Conservation (phyloP, 305 asterid genomes). For the Solanum hybrid region DNA sequence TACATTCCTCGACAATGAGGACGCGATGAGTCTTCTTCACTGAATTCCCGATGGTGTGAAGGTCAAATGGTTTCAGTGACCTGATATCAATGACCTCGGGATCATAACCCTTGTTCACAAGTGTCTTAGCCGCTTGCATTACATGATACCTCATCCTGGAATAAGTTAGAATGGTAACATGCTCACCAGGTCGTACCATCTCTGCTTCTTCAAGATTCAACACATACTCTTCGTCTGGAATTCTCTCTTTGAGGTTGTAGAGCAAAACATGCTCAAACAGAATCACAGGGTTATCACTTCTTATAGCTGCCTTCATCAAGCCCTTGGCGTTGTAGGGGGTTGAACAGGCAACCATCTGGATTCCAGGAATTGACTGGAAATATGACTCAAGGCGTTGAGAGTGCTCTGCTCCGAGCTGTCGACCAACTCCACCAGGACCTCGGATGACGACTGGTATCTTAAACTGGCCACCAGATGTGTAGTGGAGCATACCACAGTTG, state of each 20-base stretch:
- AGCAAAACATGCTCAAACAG: conserved; percentile 62
- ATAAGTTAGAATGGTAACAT: conserved; percentile 52
- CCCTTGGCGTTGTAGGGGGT: conserved; percentile 72
- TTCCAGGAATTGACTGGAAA: conserved; percentile 66
- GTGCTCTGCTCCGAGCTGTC: conserved; percentile 76
- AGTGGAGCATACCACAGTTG: conserved; percentile 78
- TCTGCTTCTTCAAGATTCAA: conserved; percentile 61
- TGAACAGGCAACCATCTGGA: conserved; percentile 76
- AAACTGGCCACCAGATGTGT: conserved; percentile 71
- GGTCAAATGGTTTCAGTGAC: conserved; percentile 70
- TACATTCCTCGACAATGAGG: conserved; percentile 67
- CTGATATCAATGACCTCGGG: conserved; percentile 75
- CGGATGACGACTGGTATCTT: conserved; percentile 60
- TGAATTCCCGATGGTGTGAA: conserved; percentile 54
- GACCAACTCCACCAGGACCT: conserved; percentile 75
- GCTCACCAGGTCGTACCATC: conserved; percentile 62
- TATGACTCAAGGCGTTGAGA: conserved; percentile 66
- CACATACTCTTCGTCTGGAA: conserved; percentile 61
- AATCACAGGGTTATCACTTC: conserved; percentile 61
- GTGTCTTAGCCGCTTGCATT: conserved; percentile 63
- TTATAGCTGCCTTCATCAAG: conserved; percentile 58
- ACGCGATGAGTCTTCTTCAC: conserved; percentile 66
- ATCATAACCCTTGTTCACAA: conserved; percentile 64
- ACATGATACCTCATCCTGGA: conserved; percentile 76
- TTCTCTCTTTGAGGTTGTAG: conserved; percentile 62